Evolutionary conservation across 345 rosid genomes (phyloP).

Genomic region (Eucalyptus sp.): DNA sequence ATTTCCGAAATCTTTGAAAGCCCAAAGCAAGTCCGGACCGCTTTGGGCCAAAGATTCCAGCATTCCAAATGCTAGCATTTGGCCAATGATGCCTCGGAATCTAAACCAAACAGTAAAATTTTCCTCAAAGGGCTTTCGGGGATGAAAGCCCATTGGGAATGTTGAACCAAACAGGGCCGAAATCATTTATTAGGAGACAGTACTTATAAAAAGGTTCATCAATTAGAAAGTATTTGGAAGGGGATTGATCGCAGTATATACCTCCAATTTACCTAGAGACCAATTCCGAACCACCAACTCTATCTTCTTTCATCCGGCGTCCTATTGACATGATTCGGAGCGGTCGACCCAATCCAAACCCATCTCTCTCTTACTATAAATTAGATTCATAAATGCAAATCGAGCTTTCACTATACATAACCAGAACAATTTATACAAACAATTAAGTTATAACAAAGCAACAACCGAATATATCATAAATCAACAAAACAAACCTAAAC

Average conservation of each 20-base stretch:
- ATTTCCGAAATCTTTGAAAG: too few relatives aligned
- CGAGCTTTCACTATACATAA: rapidly evolving
- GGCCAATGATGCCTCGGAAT: too few relatives aligned
- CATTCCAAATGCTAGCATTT: too few relatives aligned
- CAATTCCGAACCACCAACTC: neutral
- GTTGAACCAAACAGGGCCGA: too few relatives aligned
- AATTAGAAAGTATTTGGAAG: neutral
- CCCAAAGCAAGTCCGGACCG: too few relatives aligned
- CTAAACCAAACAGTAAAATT: too few relatives aligned
- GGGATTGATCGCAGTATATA: rapidly evolving
- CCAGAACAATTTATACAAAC: neutral
- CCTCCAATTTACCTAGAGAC: neutral
- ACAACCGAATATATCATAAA: neutral
- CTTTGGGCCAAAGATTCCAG: too few relatives aligned
- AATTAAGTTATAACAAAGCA: rapidly evolving
- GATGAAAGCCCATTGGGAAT: too few relatives aligned
- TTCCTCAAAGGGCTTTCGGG: too few relatives aligned
- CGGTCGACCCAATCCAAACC: rapidly evolving
- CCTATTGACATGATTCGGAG: rapidly evolving
- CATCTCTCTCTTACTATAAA: neutral
- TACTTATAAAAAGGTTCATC: too few relatives aligned
- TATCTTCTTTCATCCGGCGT: rapidly evolving
- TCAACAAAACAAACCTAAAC: neutral
- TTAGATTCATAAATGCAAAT: neutral
- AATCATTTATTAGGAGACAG: neutral